Conservation (phyloP, 1,284 basidiomycete species). For the Papiliotrema fonsecae region DNA sequence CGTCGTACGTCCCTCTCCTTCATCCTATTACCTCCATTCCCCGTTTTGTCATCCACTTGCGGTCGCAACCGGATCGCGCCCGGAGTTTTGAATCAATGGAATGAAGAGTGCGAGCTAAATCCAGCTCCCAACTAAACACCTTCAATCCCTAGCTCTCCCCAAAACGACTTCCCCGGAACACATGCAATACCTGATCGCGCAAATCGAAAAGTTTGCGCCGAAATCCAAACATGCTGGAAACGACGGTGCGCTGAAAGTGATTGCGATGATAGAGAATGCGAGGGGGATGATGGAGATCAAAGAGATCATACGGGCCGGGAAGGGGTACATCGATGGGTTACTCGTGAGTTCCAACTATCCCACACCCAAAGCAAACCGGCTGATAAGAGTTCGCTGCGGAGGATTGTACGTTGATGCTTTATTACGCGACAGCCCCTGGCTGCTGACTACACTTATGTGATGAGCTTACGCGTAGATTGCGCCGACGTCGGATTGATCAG, state of each 20-base stretch:
- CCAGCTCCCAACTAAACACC: slow-evolving; percentile 42
- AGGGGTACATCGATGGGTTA: slow-evolving; percentile 36
- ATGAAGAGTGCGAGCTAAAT: neutral
- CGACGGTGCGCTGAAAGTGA: slow-evolving; percentile 54
- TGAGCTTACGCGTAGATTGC: slow-evolving; percentile 50
- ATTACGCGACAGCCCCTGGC: neutral
- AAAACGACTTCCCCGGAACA: slow-evolving; percentile 69
- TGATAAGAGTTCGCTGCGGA: slow-evolving; percentile 75
- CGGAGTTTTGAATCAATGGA: too few species aligned
- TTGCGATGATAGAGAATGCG: slow-evolving; percentile 78
- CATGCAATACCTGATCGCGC: slow-evolving; percentile 59
- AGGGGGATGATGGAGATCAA: slow-evolving; percentile 48
- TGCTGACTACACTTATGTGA: neutral
- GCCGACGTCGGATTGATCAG: slow-evolving; percentile 81
- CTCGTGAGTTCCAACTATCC: slow-evolving; percentile 15
- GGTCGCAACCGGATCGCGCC: too few species aligned
- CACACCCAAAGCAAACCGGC: neutral
- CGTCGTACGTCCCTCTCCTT: slow-evolving; percentile 61
- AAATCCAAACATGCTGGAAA: slow-evolving; percentile 21
- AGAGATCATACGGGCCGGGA: slow-evolving; percentile 32
- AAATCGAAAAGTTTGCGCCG: slow-evolving; percentile 29
- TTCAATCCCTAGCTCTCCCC: slow-evolving; percentile 65
- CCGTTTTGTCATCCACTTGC: too few species aligned
- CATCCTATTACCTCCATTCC: neutral
- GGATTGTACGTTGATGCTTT: slow-evolving; percentile 60